A percentile compares a stretch with the other conserved stretches of the same genome.
Evolutionary conservation across 129 eudicot species (phyloP).

Genomic region (Flaveria sonorensis): DNA sequence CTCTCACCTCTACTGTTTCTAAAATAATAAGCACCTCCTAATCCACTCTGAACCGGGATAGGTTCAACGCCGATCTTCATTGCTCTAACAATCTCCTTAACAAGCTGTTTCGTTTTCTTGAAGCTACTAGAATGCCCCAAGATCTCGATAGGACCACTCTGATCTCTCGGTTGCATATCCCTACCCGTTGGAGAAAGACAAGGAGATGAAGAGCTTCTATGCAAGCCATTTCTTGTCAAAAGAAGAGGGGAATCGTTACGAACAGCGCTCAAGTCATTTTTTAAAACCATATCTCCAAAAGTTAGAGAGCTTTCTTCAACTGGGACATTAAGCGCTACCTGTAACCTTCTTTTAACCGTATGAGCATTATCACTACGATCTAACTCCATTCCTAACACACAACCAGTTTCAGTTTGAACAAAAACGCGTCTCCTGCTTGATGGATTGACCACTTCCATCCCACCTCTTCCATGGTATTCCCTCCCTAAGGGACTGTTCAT

Average conservation of each 20-base stretch:
- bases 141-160: slow-evolving; percentile 75
- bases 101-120: slow-evolving; percentile 56
- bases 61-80: slow-evolving; percentile 84
- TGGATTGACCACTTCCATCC: slow-evolving; percentile 61
- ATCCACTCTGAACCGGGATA: slow-evolving; percentile 66
- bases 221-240: slow-evolving; percentile 59
- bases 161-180: slow-evolving; percentile 71
- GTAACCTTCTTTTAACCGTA: slow-evolving; percentile 83
- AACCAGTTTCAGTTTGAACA: slow-evolving; percentile 90
- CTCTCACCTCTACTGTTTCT: slow-evolving; percentile 65
- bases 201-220: slow-evolving; percentile 85
- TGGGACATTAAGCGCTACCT: slow-evolving; percentile 73
- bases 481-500: slow-evolving; percentile 70
- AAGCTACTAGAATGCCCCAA: slow-evolving; percentile 57
- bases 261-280: slow-evolving; percentile 76
- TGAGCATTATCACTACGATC: slow-evolving; percentile 87
- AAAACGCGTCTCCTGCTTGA: slow-evolving; percentile 78
- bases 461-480: slow-evolving; percentile 56
- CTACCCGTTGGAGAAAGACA: slow-evolving; percentile 80
- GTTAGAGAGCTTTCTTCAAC: slow-evolving; percentile 77
- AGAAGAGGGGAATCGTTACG: slow-evolving; percentile 85
- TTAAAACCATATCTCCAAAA: slow-evolving; percentile 78
- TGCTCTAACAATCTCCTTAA: slow-evolving; percentile 71
- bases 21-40: slow-evolving; percentile 83
- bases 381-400: slow-evolving; percentile 87